These are phyloP conservation scores for Starmerella davenportii DNA, from an alignment of 805 yeast genomes.

Conservation along the genomic window DNA sequence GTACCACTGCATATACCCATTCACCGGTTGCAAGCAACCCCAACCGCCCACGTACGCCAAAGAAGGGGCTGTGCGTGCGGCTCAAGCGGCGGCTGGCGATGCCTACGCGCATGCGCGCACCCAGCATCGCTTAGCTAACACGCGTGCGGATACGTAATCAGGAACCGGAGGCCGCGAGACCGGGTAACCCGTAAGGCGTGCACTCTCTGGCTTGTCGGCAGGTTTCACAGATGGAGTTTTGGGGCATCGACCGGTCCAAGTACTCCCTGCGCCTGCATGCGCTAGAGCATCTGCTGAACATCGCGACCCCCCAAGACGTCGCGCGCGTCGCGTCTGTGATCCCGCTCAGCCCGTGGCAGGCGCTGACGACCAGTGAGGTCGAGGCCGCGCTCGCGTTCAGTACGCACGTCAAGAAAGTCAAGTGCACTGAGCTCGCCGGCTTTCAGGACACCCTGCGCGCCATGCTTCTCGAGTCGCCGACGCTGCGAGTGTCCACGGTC, in stretches of 20 bases:
- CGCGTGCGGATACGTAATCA: no score
- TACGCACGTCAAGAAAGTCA: not conserved
- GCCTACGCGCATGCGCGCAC: no score
- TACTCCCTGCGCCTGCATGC: slow-evolving; percentile 14
- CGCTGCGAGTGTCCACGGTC: slow-evolving; percentile 26
- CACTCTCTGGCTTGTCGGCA: no score
- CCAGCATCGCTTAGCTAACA: no score
- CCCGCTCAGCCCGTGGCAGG: slow-evolving; percentile 4
- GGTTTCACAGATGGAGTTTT: slow-evolving; percentile 17
- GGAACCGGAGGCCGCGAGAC: no score
- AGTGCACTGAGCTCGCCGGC: not conserved
- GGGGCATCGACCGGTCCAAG: slow-evolving; percentile 13
- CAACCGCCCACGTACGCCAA: no score
- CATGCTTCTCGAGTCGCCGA: slow-evolving; percentile 27
- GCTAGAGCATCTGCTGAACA: slow-evolving; percentile 12
- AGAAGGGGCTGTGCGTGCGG: no score
- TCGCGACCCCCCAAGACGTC: slow-evolving; percentile 13
- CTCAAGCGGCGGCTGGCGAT: no score
- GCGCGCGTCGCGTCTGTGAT: slow-evolving; percentile 6
- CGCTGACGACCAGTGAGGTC: slow-evolving; percentile 23
- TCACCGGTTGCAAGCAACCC: no score
- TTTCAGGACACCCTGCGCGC: not conserved
- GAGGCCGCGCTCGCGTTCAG: slow-evolving; percentile 40
- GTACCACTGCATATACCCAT: no score
- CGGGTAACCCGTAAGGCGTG: no score